Conservation (phyloP, 257 asterid genomes). For the Linderniella brevidens region DNA sequence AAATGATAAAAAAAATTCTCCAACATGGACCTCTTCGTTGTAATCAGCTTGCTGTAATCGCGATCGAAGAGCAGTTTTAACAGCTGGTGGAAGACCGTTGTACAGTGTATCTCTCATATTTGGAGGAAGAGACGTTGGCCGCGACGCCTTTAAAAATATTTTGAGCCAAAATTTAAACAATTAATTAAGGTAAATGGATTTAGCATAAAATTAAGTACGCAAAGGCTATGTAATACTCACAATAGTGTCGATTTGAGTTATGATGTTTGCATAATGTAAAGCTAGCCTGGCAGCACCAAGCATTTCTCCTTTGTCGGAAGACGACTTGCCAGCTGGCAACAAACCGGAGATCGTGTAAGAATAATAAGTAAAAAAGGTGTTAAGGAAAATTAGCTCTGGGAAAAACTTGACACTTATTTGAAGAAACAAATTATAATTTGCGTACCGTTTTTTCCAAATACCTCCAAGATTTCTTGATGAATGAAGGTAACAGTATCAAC, state of each 20-base stretch:
- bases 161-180: background rate
- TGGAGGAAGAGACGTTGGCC: slow-evolving; percentile 88
- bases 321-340: slow-evolving; percentile 27
- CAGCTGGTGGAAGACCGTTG: slow-evolving; percentile 65
- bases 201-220: slow-evolving; percentile 1
- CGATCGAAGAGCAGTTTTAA: slow-evolving; percentile 49
- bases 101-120: slow-evolving; percentile 78
- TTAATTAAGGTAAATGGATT: background rate
- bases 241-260: slow-evolving; percentile 76
- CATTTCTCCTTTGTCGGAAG: slow-evolving; percentile 44
- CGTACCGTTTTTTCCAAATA: slow-evolving; percentile 68
- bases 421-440: background rate
- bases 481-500: slow-evolving; percentile 81
- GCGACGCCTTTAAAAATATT: slow-evolving; percentile 34
- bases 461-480: slow-evolving; percentile 68
- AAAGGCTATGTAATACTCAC: slow-evolving; percentile 26
- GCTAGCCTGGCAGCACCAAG: slow-evolving; percentile 89
- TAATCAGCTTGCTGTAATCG: slow-evolving; percentile 29
- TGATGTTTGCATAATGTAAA: slow-evolving; percentile 83
- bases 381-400: slow-evolving; percentile 12
- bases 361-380: slow-evolving; percentile 89
- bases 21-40: slow-evolving; percentile 43
- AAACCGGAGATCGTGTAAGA: slow-evolving; percentile 38
- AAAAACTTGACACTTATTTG: background rate
- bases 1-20: background rate